Conservation (phyloP, 257 asterid species). For the Forsythia suspensa region DNA sequence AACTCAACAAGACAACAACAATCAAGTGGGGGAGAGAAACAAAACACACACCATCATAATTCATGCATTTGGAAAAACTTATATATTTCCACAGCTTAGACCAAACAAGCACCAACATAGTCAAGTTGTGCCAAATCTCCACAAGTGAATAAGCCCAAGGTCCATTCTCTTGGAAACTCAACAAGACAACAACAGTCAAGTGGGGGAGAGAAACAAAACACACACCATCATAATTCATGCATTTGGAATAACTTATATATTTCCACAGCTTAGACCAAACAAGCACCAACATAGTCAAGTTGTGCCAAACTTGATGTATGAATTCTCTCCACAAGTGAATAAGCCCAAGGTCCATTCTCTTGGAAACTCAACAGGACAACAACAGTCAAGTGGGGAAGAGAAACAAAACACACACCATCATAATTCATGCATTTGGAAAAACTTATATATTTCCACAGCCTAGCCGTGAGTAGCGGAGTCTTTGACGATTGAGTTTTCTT, state of each 20-base stretch:
- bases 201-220: too few species aligned
- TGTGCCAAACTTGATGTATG: neutral
- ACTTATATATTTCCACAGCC: neutral
- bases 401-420: neutral
- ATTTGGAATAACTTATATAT: too few species aligned
- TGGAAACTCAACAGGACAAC: neutral
- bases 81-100: neutral
- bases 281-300: neutral
- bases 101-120: too few species aligned
- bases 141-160: neutral
- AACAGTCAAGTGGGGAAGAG: neutral
- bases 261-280: too few species aligned
- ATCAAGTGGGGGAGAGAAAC: neutral
- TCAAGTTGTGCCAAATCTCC: neutral
- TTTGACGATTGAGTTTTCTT: neutral
- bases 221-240: too few species aligned
- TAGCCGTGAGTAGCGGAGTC: constrained; percentile 14
- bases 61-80: too few species aligned
- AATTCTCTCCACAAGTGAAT: neutral
- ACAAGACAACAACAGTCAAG: too few species aligned
- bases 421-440: too few species aligned
- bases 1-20: neutral
- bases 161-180: too few species aligned
- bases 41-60: neutral
- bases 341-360: neutral